A percentile compares a stretch with the other conserved stretches of the same genome.
These are phyloP conservation scores for Alternaria brassicae DNA, from an alignment of 2,329 filamentous ascomycete genomes.

Conservation along the genomic window DNA sequence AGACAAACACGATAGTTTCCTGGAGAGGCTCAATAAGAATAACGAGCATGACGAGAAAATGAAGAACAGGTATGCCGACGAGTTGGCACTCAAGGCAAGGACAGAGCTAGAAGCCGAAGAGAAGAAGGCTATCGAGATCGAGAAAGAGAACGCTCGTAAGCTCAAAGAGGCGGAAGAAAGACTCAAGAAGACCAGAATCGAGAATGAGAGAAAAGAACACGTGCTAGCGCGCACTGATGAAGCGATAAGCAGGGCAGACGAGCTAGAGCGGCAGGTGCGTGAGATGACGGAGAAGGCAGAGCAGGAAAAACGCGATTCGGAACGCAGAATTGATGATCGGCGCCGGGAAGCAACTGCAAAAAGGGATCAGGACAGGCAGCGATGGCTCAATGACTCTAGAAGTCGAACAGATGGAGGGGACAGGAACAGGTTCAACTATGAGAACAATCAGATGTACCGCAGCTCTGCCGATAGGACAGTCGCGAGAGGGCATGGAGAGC, in stretches of 20 bases:
- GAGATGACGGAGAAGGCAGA: not conserved
- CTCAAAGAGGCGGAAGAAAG: not conserved
- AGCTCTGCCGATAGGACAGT: not conserved
- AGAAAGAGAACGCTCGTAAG: not conserved
- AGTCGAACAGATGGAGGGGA: not conserved
- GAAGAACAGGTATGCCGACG: slow-evolving; percentile 2
- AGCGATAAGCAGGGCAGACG: not conserved
- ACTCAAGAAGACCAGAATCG: not conserved
- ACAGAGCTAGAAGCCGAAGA: not conserved
- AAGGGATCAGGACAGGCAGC: not conserved
- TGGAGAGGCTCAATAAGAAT: not conserved
- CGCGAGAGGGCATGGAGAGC: not conserved
- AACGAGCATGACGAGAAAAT: not conserved
- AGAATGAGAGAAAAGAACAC: not conserved
- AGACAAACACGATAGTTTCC: not conserved
- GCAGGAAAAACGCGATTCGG: not conserved
- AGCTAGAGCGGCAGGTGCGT: not conserved
- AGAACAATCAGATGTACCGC: not conserved
- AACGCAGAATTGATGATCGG: not conserved
- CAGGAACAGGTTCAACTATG: not conserved
- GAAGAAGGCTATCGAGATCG: not conserved
- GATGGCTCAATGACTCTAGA: not conserved
- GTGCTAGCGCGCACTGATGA: not conserved
- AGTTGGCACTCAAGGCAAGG: not conserved
- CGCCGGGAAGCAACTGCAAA: not conserved